A percentile compares a stretch with the other conserved stretches of the same genome.
Conservation (phyloP, 345 rosid genomes). For the Dimocarpus longan region DNA sequence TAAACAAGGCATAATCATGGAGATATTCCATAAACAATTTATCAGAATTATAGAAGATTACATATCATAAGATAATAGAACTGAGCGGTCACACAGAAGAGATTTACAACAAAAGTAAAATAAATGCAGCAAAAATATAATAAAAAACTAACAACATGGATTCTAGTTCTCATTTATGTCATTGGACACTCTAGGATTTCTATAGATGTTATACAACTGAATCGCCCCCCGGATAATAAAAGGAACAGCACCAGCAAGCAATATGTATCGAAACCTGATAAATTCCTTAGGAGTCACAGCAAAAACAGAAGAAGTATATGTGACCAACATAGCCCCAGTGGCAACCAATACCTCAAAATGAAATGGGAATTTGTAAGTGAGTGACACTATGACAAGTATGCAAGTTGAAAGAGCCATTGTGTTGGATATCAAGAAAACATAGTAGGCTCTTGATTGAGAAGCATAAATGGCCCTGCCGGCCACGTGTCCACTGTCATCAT, state of each 20-base stretch:
- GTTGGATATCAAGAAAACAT: conserved; percentile 32
- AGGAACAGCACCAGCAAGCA: conserved; percentile 19
- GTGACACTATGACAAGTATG: conserved; percentile 12
- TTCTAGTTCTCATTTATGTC: not conserved
- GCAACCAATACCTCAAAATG: conserved; percentile 25
- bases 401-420: conserved; percentile 23
- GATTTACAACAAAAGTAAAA: too few relatives aligned
- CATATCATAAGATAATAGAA: too few relatives aligned
- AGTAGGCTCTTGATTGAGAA: conserved; percentile 13
- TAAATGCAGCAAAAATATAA: too few relatives aligned
- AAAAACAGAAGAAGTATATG: conserved; percentile 30
- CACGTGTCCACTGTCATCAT: not conserved
- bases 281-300: conserved; percentile 27
- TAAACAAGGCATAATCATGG: not conserved
- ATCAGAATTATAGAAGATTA: too few relatives aligned
- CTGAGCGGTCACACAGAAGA: too few relatives aligned
- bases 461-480: conserved; percentile 23
- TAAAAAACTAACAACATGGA: too few relatives aligned
- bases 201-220: conserved; percentile 11
- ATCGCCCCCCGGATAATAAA: conserved; percentile 12
- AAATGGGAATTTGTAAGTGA: conserved; percentile 30
- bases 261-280: conserved; percentile 19
- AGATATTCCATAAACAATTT: not conserved
- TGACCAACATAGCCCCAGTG: conserved; percentile 21
- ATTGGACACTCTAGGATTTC: not conserved